Evolutionary conservation across 1,284 basidiomycete genomes (phyloP), one percentile per base, ranked within the genome.

Genomic region (Puccinia brachypodii): DNA sequence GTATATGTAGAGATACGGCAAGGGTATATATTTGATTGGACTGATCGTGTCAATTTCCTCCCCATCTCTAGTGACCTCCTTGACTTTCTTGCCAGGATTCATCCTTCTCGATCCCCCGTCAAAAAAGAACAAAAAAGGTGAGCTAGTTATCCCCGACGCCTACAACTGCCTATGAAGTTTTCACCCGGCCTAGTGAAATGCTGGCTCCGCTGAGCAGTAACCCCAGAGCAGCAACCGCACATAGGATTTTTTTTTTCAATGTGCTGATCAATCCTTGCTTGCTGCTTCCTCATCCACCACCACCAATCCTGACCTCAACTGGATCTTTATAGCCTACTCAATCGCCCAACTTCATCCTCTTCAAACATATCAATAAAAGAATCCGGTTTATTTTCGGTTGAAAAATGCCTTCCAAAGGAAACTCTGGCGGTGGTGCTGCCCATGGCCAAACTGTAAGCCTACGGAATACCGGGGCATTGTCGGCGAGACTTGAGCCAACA

Each of bases 341-440:
- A 7, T 11, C 28, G n/a, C 50, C 42, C 42, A 56, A 2, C n/a
- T n/a, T n/a, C 53, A 11, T 22, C 60, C 60, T 28, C 16, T 40
- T 22, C 13, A 9, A 36, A 13, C 31, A 1, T 14, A 40, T 22
- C 19, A 38, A 38, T 19, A 22, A 64, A 64, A 38, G 16, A 64
- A 40, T 22, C 62, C 33, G 19, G 6, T 16, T 19, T 2, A 22
- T 53, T 53, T 53, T n/a, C 11, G 50, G 8, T 33, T 33, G 60
- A 62, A 9, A 38, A 14, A 60, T 64, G 62, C 62, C 62, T 64
- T 7, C 9, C 22, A 64, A 64, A 64, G 62, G 62, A 64, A 64
- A 36, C 62, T 33, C 28, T 7, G 56, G 56, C n/a, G 62, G 13
- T 38, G 16, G 36, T 11, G 7, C 28, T 40, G 36, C 56, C 62